Evolutionary conservation across 768 basidiomycete genomes (phyloP).

Genomic region (Kwoniella bestiolae): DNA sequence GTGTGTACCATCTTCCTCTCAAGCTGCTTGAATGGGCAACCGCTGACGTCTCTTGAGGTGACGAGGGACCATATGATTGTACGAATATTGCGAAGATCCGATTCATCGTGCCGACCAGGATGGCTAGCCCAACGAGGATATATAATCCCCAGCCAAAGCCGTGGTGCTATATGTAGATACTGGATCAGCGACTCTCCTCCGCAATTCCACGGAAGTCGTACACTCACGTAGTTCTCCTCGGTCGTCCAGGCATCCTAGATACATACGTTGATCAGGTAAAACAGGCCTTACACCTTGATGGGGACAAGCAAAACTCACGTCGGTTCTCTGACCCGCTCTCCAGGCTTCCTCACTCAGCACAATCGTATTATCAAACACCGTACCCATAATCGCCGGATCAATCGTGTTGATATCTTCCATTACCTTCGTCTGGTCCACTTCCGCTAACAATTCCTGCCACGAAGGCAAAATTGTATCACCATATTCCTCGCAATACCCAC

Average conservation of each 20-base stretch:
- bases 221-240: constrained; percentile 21
- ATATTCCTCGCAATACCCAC: constrained; percentile 28
- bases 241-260: constrained; percentile 24
- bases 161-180: constrained; percentile 24
- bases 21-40: neutral
- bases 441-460: neutral
- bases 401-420: constrained; percentile 5
- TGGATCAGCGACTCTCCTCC: neutral
- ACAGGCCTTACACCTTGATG: no score
- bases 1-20: constrained; percentile 9
- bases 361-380: constrained; percentile 23
- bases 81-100: constrained; percentile 13
- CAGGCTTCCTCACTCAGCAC: constrained; percentile 17
- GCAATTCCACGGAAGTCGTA: neutral
- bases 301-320: constrained; percentile 11
- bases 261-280: no score
- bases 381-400: constrained; percentile 1
- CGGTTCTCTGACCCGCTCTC: constrained; percentile 18
- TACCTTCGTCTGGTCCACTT: constrained; percentile 4
- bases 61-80: neutral
- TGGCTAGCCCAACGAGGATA: constrained; percentile 20
- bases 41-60: neutral
- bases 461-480: constrained; percentile 2
- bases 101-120: constrained; percentile 26
- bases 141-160: constrained; percentile 39